These are phyloP conservation scores for Clohesyomyces aquaticus DNA, from an alignment of 495 filamentous ascomycete genomes.

Conservation along the genomic window DNA sequence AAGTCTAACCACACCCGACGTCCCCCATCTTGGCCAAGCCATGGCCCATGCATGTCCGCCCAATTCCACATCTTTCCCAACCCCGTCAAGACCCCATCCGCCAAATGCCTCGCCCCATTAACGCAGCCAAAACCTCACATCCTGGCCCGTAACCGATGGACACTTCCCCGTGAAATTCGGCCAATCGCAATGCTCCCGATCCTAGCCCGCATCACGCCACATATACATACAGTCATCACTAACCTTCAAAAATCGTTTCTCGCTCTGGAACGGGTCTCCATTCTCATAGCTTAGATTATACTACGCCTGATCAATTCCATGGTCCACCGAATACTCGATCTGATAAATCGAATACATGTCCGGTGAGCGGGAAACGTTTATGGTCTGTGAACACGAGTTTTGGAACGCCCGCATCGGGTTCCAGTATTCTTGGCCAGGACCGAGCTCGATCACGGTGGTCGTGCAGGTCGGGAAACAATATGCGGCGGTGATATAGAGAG, in stretches of 20 bases:
- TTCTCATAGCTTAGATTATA: neutral
- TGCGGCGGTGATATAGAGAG: neutral
- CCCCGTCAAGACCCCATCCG: neutral
- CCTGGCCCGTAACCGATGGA: neutral
- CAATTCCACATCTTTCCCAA: too few relatives aligned
- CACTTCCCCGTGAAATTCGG: slow-evolving; percentile 3
- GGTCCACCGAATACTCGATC: neutral
- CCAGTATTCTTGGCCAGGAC: neutral
- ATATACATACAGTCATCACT: neutral
- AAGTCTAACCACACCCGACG: too few relatives aligned
- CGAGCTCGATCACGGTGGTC: neutral
- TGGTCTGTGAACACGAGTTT: neutral
- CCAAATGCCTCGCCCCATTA: neutral
- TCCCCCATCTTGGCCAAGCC: too few relatives aligned
- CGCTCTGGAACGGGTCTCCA: neutral
- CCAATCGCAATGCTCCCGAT: neutral
- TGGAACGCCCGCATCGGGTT: neutral
- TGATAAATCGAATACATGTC: neutral
- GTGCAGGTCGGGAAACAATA: neutral
- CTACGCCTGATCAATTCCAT: neutral
- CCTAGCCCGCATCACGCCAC: neutral
- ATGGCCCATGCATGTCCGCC: too few relatives aligned
- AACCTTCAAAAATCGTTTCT: neutral
- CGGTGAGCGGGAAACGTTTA: neutral
- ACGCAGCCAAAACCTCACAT: slow-evolving; percentile 1